Conservation (phyloP, 2,329 filamentous ascomycete genomes). For the Epichloe hybrida region DNA sequence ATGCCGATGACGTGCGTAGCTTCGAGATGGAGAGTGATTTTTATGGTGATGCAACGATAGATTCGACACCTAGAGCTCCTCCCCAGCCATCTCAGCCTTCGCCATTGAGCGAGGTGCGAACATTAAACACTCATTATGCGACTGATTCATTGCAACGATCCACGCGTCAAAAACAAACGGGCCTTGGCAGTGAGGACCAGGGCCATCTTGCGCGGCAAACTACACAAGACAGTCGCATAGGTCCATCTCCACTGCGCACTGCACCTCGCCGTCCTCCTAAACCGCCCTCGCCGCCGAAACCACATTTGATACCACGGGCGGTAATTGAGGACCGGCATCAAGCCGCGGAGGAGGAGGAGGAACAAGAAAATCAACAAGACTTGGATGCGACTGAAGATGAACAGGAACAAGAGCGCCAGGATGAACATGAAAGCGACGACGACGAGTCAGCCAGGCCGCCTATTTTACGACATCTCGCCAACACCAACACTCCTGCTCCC, state of each 20-base stretch:
- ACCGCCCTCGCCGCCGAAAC: neutral
- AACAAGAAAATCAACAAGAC: neutral
- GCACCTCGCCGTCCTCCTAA: slow-evolving; percentile 1
- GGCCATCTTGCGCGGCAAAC: slow-evolving; percentile 1
- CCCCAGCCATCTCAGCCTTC: neutral
- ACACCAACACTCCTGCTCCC: slow-evolving; percentile 12
- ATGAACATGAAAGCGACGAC: neutral
- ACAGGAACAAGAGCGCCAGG: neutral
- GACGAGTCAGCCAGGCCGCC: slow-evolving; percentile 1
- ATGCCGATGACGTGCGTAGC: slow-evolving; percentile 20
- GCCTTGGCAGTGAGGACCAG: neutral
- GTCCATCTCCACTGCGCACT: slow-evolving; percentile 2
- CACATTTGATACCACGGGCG: neutral
- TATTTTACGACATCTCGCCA: neutral
- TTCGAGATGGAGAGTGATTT: slow-evolving; percentile 24
- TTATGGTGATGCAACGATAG: slow-evolving; percentile 25
- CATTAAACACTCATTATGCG: neutral
- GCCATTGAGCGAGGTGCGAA: neutral
- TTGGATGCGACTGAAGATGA: neutral
- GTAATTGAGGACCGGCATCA: neutral
- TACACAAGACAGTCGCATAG: neutral
- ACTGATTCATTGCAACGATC: neutral
- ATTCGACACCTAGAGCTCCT: slow-evolving; percentile 12
- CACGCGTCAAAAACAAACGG: neutral
- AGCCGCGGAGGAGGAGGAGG: neutral